Percentiles rank a stretch among this genome's conserved stretches.
Conservation (phyloP, 495 filamentous ascomycete species). For the Aspergillus steynii region DNA sequence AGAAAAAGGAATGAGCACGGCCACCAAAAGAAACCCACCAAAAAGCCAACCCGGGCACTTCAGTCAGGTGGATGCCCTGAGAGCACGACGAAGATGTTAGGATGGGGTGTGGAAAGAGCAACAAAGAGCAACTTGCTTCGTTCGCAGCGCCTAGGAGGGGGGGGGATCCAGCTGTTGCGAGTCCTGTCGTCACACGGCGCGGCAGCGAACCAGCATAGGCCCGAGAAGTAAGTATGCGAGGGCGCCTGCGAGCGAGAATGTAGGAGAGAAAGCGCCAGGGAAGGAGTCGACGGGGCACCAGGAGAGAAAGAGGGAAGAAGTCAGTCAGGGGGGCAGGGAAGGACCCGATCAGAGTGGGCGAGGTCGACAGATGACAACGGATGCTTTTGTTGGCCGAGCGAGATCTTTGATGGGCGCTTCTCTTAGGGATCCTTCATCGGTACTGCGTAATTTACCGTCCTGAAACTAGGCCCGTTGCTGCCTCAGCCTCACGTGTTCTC, state of each 20-base stretch:
- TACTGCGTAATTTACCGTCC: conserved; percentile 24
- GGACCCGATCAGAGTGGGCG: conserved; percentile 13
- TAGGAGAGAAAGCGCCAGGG: conserved; percentile 5
- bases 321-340: conserved; percentile 8
- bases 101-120: conserved; percentile 10
- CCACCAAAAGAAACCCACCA: conserved; percentile 6
- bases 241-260: conserved; percentile 21
- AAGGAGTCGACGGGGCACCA: background rate
- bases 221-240: conserved; percentile 14
- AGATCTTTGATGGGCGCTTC: conserved; percentile 15
- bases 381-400: conserved; percentile 13
- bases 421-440: conserved; percentile 11
- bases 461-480: conserved; percentile 20
- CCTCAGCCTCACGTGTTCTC: conserved; percentile 26
- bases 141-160: conserved; percentile 6
- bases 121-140: conserved; percentile 14
- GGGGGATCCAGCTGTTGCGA: conserved; percentile 6
- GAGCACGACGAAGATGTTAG: background rate
- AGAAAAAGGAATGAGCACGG: conserved; percentile 5
- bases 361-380: conserved; percentile 12
- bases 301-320: conserved; percentile 19
- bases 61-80: background rate
- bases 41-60: background rate
- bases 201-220: conserved; percentile 13
- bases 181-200: conserved; percentile 5